Evolutionary conservation across 768 basidiomycete species (phyloP), one percentile per base, ranked within the genome.

Genomic region (Fibroporia radiculosa): DNA sequence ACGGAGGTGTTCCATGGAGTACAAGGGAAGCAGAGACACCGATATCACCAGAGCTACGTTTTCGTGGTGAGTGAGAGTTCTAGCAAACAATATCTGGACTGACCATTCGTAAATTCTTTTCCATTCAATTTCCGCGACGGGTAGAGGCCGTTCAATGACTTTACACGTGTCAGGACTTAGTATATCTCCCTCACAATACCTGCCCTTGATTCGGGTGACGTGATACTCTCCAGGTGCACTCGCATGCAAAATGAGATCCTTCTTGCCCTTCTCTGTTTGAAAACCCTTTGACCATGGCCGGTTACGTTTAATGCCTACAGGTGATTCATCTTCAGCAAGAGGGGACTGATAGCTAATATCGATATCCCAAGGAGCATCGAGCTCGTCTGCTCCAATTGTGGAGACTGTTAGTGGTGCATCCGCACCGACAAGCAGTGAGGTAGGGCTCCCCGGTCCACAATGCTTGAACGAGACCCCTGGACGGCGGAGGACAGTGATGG

Each of bases 21-120:
- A 93, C 75, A 40, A 96, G 77, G 3, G 84, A 80, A 2, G 88
- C 92, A 11, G 83, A 83, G 37, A 95, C 88, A 6, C 95, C 93
- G 14, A 87, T 92, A 55, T 96, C 93, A 1, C 89, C 86, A 39
- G 89, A 89, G 60, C 87, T 91, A 51, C 26, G 34, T 42, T 29
- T 32, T 40, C 11, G 48, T 43, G 35, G 49, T 26, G 11, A 48
- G 48, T 6, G 43, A 32, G 35, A 27, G n/a, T 16, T 8, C 20
- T n/a, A 11, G 19, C 14, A 25, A 26, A 32, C n/a, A 24, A 5
- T 5, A 35, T 32, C 7, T 7, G 2, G 23, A 60, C 69, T 53
- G 52, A 89, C 92, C 92, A 93, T 68, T 93, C 91, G 49, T 92
- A 88, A 47, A 93, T 85, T 40, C 82, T 82, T 54, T 82, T 86